Evolutionary conservation across 2,329 filamentous ascomycete genomes (phyloP).

Genomic region (Acrocalymma vagum): DNA sequence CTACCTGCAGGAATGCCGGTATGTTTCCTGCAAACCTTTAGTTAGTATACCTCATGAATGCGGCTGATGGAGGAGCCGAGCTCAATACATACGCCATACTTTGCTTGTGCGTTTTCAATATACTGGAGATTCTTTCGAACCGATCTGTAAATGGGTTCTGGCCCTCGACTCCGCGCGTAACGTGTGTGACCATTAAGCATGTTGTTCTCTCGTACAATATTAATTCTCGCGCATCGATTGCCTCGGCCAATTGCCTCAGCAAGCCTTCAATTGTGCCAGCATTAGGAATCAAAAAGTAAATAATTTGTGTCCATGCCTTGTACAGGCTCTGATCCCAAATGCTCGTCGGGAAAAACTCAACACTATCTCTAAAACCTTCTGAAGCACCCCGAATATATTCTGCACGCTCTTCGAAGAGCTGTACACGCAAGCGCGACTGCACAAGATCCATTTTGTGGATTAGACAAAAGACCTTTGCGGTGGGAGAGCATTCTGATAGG

Average conservation of each 20-base stretch:
- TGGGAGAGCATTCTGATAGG: conserved; percentile 82
- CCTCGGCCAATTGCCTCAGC: conserved; percentile 79
- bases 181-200: conserved; percentile 94
- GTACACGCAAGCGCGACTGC: conserved; percentile 77
- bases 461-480: conserved; percentile 88
- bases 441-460: conserved; percentile 99
- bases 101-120: conserved; percentile 99
- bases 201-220: conserved; percentile 95
- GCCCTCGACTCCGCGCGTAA: conserved; percentile 77
- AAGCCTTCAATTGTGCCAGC: conserved; percentile 87
- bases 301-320: conserved; percentile 98
- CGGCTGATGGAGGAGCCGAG: conserved; percentile 21
- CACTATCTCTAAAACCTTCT: conserved; percentile 66
- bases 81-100: conserved; percentile 58
- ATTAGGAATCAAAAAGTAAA: conserved; percentile 97
- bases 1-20: conserved; percentile 82
- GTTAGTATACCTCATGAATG: background rate
- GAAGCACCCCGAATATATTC: conserved; percentile 80
- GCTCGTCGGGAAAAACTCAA: conserved; percentile 91
- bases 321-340: conserved; percentile 99
- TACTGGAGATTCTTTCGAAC: conserved; percentile 94
- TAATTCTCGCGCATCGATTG: conserved; percentile 92
- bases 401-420: conserved; percentile 85
- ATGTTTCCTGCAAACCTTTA: conserved; percentile 67
- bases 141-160: conserved; percentile 91